Conservation (phyloP, 495 filamentous ascomycete genomes). For the Xylaria nigripes region DNA sequence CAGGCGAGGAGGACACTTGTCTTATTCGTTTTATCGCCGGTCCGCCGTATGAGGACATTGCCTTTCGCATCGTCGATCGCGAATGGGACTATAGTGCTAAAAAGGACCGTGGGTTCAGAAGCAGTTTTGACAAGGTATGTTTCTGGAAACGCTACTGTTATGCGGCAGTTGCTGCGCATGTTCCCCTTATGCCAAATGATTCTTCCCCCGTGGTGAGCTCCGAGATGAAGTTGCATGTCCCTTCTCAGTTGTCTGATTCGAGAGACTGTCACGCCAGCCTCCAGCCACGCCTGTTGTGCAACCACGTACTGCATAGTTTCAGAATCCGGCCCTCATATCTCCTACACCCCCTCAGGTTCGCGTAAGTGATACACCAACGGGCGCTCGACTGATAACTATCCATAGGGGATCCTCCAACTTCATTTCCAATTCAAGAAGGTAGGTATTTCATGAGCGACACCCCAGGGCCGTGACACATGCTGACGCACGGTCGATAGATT, state of each 20-base stretch:
- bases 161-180: background rate
- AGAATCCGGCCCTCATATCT: constrained; percentile 11
- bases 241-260: constrained; percentile 6
- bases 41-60: constrained; percentile 93
- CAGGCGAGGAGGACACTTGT: constrained; percentile 97
- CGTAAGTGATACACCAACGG: background rate
- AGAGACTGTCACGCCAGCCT: constrained; percentile 7
- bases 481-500: constrained; percentile 44
- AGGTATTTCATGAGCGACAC: constrained; percentile 9
- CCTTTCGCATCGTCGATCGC: constrained; percentile 95
- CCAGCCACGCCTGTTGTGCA: constrained; percentile 14
- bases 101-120: constrained; percentile 87
- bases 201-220: background rate
- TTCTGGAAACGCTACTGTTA: constrained; percentile 9
- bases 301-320: constrained; percentile 10
- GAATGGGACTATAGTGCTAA: constrained; percentile 99
- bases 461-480: constrained; percentile 8
- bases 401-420: constrained; percentile 85
- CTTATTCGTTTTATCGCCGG: constrained; percentile 93
- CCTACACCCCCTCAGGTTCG: constrained; percentile 2
- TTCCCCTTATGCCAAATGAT: background rate
- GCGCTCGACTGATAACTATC: constrained; percentile 1
- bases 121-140: constrained; percentile 93
- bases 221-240: constrained; percentile 2
- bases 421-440: constrained; percentile 96